A percentile compares a stretch with the other conserved stretches of the same genome.
These are phyloP conservation scores for Byssothecium circinans DNA, from an alignment of 2,329 filamentous ascomycete species.

Conservation along the genomic window DNA sequence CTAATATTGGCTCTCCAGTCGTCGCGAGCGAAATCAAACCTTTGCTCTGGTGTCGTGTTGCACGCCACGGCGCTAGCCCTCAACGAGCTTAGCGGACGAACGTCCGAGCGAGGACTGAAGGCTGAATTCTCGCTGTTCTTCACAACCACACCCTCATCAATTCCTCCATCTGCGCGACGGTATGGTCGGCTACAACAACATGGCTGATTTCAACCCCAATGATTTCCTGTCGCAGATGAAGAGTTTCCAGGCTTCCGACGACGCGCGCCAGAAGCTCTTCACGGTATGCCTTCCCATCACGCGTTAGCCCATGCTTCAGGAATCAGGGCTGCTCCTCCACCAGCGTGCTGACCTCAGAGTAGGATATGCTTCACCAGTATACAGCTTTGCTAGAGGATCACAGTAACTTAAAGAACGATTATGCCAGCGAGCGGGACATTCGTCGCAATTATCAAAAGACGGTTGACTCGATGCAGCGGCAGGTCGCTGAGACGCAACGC, in stretches of 20 bases:
- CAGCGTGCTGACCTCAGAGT: slow-evolving; percentile 13
- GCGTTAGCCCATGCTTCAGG: neutral
- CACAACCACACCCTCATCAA: neutral
- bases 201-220: slow-evolving; percentile 23
- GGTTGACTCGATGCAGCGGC: slow-evolving; percentile 21
- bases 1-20: too few relatives aligned
- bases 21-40: too few relatives aligned
- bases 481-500: slow-evolving; percentile 24
- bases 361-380: slow-evolving; percentile 37
- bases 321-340: too few relatives aligned
- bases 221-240: slow-evolving; percentile 33
- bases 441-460: slow-evolving; percentile 35
- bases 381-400: slow-evolving; percentile 27
- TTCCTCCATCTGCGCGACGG: neutral
- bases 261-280: slow-evolving; percentile 40
- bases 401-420: slow-evolving; percentile 33
- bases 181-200: slow-evolving; percentile 19
- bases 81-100: neutral
- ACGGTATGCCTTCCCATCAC: slow-evolving; percentile 22
- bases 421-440: slow-evolving; percentile 33
- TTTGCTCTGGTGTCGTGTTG: neutral
- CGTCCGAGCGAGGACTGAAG: too few relatives aligned
- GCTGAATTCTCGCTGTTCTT: neutral
- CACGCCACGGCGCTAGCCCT: neutral
- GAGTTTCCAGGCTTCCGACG: slow-evolving; percentile 39